Evolutionary conservation across 768 basidiomycete species (phyloP).

Genomic region (Mrakia blollopis): DNA sequence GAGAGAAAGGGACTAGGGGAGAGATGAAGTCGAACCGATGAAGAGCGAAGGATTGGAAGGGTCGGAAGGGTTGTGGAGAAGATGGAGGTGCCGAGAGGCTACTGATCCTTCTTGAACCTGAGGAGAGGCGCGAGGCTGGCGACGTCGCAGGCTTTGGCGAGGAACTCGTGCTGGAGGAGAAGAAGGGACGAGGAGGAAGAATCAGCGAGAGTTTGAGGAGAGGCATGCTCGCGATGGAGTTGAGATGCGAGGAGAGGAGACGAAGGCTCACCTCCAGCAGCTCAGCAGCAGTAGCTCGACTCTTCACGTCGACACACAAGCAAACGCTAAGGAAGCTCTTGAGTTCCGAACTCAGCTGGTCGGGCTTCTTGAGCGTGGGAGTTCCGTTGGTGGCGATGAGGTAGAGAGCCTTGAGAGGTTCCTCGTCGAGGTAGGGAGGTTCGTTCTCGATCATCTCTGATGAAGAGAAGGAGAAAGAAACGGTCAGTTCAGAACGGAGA

Average conservation of each 20-base stretch:
- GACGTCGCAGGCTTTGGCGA: constrained; percentile 78
- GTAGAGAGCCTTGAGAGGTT: constrained; percentile 88
- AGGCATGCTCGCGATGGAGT: neutral
- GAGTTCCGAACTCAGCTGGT: constrained; percentile 80
- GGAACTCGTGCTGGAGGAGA: constrained; percentile 76
- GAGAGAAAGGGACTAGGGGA: neutral
- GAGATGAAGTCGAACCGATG: neutral
- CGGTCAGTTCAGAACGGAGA: neutral
- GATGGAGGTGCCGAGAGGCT: too few species aligned
- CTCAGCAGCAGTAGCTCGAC: constrained; percentile 76
- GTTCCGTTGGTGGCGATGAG: constrained; percentile 97
- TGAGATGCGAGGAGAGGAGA: neutral
- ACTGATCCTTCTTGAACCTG: constrained; percentile 46
- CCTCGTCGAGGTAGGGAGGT: constrained; percentile 91
- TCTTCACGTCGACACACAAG: constrained; percentile 91
- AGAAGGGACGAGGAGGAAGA: constrained; percentile 13
- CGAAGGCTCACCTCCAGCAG: constrained; percentile 64
- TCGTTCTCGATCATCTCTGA: constrained; percentile 92
- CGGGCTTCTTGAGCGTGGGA: constrained; percentile 93
- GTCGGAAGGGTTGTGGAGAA: neutral
- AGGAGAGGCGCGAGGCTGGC: constrained; percentile 79
- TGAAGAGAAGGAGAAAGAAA: too few species aligned
- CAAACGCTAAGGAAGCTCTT: constrained; percentile 98
- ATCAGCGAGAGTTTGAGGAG: neutral
- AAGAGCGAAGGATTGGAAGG: neutral